phyloP scores from a whole-genome alignment of 1,139 yeast species.

The Pichia cactophila region DNA sequence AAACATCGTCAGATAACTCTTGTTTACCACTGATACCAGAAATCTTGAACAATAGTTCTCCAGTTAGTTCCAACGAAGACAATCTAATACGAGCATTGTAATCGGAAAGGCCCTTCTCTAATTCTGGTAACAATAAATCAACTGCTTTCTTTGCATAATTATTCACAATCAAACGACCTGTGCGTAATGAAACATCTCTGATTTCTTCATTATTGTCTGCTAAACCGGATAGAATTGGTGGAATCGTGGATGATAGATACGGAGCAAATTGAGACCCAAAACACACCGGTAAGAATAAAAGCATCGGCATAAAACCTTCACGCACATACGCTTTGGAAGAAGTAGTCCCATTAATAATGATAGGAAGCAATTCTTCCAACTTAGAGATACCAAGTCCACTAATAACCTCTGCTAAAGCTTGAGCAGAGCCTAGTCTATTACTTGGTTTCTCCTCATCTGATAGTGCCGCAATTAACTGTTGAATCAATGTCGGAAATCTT shows the following conservation, averaged over 20 bases:
- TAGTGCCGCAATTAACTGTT: conserved; percentile 68
- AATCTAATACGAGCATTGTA: conserved; percentile 80
- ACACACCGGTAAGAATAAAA: conserved; percentile 87
- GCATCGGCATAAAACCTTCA: conserved; percentile 88
- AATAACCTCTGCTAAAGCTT: conserved; percentile 89
- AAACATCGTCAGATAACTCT: conserved; percentile 57
- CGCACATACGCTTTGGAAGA: conserved; percentile 64
- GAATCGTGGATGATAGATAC: conserved; percentile 74
- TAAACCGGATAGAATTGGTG: conserved; percentile 82
- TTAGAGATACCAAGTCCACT: conserved; percentile 84
- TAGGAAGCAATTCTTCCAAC: conserved; percentile 82
- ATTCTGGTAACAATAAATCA: conserved; percentile 86
- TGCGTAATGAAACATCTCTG: conserved; percentile 83
- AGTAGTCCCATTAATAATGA: conserved; percentile 65
- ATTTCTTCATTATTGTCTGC: conserved; percentile 86
- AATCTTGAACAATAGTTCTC: conserved; percentile 89
- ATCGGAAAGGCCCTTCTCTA: conserved; percentile 84
- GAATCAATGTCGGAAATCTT: conserved; percentile 86
- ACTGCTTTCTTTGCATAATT: conserved; percentile 92
- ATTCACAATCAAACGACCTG: conserved; percentile 86
- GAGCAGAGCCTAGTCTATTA: conserved; percentile 95
- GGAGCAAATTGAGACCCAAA: conserved; percentile 92
- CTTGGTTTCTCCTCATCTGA: conserved; percentile 80
- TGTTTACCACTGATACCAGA: conserved; percentile 76
- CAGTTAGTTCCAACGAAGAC: conserved; percentile 93